Percentiles rank a stretch among this genome's conserved stretches.
Conservation (phyloP, 148 eudicot species). For the Linanthus parryae region DNA sequence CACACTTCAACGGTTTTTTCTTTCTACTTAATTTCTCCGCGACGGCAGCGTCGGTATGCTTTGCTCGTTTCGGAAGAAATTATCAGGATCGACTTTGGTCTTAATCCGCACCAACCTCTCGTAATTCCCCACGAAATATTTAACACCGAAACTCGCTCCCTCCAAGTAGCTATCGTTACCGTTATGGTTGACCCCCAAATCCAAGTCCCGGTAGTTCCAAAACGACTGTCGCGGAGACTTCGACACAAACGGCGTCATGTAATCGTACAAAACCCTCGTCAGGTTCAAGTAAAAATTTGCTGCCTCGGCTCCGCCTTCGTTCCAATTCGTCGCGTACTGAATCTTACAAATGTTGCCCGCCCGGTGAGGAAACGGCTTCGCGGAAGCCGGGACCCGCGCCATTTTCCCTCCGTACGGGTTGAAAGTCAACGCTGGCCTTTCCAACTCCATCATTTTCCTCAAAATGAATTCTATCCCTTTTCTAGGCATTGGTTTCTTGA, state of each 20-base stretch:
- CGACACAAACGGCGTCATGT: constrained; percentile 35
- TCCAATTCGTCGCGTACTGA: constrained; percentile 30
- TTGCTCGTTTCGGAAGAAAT: constrained; percentile 9
- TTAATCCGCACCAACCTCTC: constrained; percentile 19
- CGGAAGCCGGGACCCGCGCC: constrained; percentile 20
- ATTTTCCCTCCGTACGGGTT: constrained; percentile 33
- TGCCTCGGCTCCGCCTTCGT: constrained; percentile 12
- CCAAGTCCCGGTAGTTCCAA: constrained; percentile 36
- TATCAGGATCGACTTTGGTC: constrained; percentile 9
- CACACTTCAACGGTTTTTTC: no score
- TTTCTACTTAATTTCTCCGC: background rate
- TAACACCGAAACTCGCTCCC: constrained; percentile 17
- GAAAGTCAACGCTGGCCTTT: constrained; percentile 19
- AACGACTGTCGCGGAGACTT: constrained; percentile 28
- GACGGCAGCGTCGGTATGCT: constrained; percentile 1
- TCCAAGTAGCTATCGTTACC: constrained; percentile 3
- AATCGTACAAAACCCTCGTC: constrained; percentile 17
- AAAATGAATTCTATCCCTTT: constrained; percentile 25
- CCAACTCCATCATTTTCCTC: constrained; percentile 24
- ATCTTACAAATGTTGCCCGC: constrained; percentile 31
- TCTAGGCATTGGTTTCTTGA: constrained; percentile 23
- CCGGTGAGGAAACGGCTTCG: constrained; percentile 32
- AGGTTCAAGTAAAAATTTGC: constrained; percentile 9
- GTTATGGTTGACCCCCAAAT: constrained; percentile 25
- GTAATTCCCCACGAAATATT: constrained; percentile 27